Conservation (phyloP, 2,329 filamentous ascomycete species). For the Fusarium nurragi region DNA sequence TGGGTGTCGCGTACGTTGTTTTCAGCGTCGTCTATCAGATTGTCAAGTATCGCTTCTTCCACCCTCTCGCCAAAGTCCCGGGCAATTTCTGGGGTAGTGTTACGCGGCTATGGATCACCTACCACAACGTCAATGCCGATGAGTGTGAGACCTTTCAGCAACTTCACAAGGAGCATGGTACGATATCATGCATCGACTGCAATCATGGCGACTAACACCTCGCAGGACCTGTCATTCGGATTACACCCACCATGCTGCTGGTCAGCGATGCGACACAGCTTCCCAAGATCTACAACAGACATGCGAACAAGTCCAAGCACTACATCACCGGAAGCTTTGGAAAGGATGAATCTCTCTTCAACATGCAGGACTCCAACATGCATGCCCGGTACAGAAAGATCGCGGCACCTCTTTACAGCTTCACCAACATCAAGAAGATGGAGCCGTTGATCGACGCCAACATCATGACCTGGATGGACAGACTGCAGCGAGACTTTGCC, state of each 20-base stretch:
- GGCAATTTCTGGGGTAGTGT: slow-evolving; percentile 33
- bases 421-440: slow-evolving; percentile 67
- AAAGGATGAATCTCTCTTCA: slow-evolving; percentile 64
- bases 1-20: slow-evolving; percentile 17
- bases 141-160: slow-evolving; percentile 31
- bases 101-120: slow-evolving; percentile 38
- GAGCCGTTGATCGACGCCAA: slow-evolving; percentile 64
- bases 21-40: slow-evolving; percentile 14
- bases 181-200: rapidly evolving
- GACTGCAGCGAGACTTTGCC: slow-evolving; percentile 58
- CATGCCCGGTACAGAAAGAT: slow-evolving; percentile 65
- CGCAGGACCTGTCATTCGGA: slow-evolving; percentile 36
- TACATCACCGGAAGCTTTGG: slow-evolving; percentile 68
- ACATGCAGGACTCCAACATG: slow-evolving; percentile 62
- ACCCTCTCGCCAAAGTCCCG: slow-evolving; percentile 30
- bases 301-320: slow-evolving; percentile 65
- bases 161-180: slow-evolving; percentile 32
- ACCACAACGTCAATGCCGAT: slow-evolving; percentile 33
- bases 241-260: slow-evolving; percentile 41
- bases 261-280: slow-evolving; percentile 58
- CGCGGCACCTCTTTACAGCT: slow-evolving; percentile 63
- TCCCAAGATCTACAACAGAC: slow-evolving; percentile 64
- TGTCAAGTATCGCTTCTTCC: slow-evolving; percentile 30
- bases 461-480: slow-evolving; percentile 60
- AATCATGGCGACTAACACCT: not conserved